phyloP scores from a whole-genome alignment of 1,284 basidiomycete species.

The Vanrija sp. region DNA sequence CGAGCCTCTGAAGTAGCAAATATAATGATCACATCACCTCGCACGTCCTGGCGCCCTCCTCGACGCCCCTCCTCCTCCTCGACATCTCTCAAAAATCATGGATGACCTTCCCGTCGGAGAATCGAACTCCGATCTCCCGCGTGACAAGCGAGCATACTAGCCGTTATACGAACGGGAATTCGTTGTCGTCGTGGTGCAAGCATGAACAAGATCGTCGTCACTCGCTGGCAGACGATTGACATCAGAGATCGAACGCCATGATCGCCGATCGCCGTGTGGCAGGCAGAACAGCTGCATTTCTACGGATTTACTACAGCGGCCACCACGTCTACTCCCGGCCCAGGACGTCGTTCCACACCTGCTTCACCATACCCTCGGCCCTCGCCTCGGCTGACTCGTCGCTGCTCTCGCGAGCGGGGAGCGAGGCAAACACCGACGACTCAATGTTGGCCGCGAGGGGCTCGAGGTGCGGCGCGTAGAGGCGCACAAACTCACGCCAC shows the following conservation, averaged over 20 bases:
- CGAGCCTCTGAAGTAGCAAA: slow-evolving; percentile 13
- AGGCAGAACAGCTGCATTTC: too few relatives aligned
- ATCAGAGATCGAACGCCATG: too few relatives aligned
- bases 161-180: slow-evolving; percentile 35
- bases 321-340: slow-evolving; percentile 8
- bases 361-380: slow-evolving; percentile 30
- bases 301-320: neutral
- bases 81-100: too few relatives aligned
- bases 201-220: too few relatives aligned
- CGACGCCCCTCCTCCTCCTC: too few relatives aligned
- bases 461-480: slow-evolving; percentile 28
- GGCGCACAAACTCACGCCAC: slow-evolving; percentile 45
- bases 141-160: slow-evolving; percentile 39
- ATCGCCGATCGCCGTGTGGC: too few relatives aligned
- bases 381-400: slow-evolving; percentile 22
- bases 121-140: slow-evolving; percentile 30
- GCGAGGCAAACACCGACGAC: slow-evolving; percentile 13
- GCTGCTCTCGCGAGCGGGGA: slow-evolving; percentile 4
- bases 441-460: slow-evolving; percentile 27
- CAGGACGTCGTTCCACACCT: slow-evolving; percentile 25
- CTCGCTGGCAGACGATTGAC: too few relatives aligned
- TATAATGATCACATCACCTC: slow-evolving; percentile 8
- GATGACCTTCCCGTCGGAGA: slow-evolving; percentile 26
- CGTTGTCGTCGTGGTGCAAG: neutral
- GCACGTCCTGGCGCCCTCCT: too few relatives aligned